Evolutionary conservation across 345 rosid species (phyloP).

Genomic region (Zanthoxylum bungeanum): DNA sequence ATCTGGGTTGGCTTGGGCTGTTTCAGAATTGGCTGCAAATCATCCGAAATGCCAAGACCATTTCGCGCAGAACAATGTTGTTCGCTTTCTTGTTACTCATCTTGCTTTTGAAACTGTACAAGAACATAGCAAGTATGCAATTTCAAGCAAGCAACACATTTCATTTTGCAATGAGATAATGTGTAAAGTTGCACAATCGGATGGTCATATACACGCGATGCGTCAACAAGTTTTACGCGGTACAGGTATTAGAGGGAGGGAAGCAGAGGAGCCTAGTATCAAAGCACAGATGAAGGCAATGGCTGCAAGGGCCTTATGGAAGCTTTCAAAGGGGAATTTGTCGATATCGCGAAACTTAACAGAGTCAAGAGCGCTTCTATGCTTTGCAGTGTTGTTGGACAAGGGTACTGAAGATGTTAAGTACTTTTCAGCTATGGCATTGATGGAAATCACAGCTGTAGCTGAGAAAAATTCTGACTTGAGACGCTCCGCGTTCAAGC

Average conservation of each 20-base stretch:
- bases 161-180: conserved; percentile 26
- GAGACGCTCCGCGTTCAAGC: conserved; percentile 67
- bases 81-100: conserved; percentile 74
- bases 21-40: conserved; percentile 59
- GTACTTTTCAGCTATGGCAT: conserved; percentile 60
- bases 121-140: conserved; percentile 68
- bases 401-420: conserved; percentile 62
- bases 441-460: conserved; percentile 70
- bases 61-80: conserved; percentile 66
- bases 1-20: conserved; percentile 67
- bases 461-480: conserved; percentile 61
- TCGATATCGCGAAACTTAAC: conserved; percentile 56
- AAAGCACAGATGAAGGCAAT: conserved; percentile 74
- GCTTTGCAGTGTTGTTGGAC: conserved; percentile 62
- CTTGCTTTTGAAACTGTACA: conserved; percentile 84
- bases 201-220: not conserved
- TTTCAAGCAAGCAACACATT: conserved; percentile 43
- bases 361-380: conserved; percentile 66
- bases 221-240: conserved; percentile 39
- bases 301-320: conserved; percentile 80
- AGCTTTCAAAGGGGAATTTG: conserved; percentile 59
- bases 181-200: conserved; percentile 18
- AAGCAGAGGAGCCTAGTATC: conserved; percentile 46
- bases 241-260: conserved; percentile 61
- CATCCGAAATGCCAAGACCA: conserved; percentile 74